Conservation (phyloP, 805 yeast genomes). For the Candida sakaeoensis region DNA sequence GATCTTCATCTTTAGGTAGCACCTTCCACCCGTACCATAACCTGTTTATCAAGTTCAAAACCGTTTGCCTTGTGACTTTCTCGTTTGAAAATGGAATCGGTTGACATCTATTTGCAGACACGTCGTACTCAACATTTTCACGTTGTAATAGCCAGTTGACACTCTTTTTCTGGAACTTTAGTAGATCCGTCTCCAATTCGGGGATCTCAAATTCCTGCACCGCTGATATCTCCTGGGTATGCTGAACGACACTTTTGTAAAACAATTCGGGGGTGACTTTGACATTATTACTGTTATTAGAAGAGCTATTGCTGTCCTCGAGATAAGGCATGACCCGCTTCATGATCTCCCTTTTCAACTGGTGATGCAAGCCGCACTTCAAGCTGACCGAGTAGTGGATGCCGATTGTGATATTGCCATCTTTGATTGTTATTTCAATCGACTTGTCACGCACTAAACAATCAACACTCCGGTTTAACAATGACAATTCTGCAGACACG, state of each 20-base stretch:
- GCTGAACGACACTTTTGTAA: conserved; percentile 47
- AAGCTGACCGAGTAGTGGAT: conserved; percentile 2
- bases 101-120: conserved; percentile 19
- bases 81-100: conserved; percentile 17
- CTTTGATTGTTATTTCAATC: neutral
- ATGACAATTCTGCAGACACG: conserved; percentile 7
- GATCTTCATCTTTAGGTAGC: conserved; percentile 10
- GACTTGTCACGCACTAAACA: conserved; percentile 2
- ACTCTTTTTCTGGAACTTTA: conserved; percentile 52
- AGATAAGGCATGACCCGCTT: neutral
- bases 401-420: neutral
- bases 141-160: conserved; percentile 53
- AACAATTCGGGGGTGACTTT: conserved; percentile 37
- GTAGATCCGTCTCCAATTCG: conserved; percentile 40
- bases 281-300: conserved; percentile 11
- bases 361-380: conserved; percentile 3
- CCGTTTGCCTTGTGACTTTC: neutral
- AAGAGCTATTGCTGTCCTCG: too few species aligned
- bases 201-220: conserved; percentile 29
- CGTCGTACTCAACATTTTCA: conserved; percentile 44
- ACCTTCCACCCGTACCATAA: conserved; percentile 54
- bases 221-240: conserved; percentile 25
- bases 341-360: conserved; percentile 1
- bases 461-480: conserved; percentile 7
- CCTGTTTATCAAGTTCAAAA: conserved; percentile 33